phyloP scores from a whole-genome alignment of 129 eudicot genomes.

The Logfia minima region DNA sequence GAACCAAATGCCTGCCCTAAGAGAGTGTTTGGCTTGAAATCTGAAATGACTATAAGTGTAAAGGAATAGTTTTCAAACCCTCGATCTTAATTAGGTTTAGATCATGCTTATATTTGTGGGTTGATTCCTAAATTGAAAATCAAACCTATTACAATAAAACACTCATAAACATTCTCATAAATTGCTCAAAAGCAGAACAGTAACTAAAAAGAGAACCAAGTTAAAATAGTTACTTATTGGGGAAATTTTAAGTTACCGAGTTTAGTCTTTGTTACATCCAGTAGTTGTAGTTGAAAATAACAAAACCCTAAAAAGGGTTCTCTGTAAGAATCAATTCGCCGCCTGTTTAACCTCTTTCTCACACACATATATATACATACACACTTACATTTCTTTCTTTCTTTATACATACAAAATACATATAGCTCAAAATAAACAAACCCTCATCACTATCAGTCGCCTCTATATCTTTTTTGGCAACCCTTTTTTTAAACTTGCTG shows the following conservation, averaged over 20 bases:
- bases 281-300: constrained; percentile 33
- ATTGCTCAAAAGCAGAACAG: neutral
- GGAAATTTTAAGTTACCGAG: constrained; percentile 34
- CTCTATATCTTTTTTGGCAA: constrained; percentile 17
- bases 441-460: constrained; percentile 42
- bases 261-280: constrained; percentile 27
- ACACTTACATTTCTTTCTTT: neutral
- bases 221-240: neutral
- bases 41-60: no score
- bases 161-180: neutral
- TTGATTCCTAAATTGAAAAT: no score
- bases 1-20: no score
- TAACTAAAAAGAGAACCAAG: neutral
- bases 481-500: constrained; percentile 16
- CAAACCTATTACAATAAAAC: neutral
- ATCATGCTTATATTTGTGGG: no score
- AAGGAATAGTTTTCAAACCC: no score
- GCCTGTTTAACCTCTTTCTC: constrained; percentile 65
- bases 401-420: constrained; percentile 5
- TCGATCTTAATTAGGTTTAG: no score
- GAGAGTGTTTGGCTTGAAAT: no score
- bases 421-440: constrained; percentile 24
- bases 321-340: constrained; percentile 67
- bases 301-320: constrained; percentile 88
- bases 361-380: constrained; percentile 19